Conservation (phyloP, 2,329 filamentous ascomycete genomes). For the Niveomyces coronatus region DNA sequence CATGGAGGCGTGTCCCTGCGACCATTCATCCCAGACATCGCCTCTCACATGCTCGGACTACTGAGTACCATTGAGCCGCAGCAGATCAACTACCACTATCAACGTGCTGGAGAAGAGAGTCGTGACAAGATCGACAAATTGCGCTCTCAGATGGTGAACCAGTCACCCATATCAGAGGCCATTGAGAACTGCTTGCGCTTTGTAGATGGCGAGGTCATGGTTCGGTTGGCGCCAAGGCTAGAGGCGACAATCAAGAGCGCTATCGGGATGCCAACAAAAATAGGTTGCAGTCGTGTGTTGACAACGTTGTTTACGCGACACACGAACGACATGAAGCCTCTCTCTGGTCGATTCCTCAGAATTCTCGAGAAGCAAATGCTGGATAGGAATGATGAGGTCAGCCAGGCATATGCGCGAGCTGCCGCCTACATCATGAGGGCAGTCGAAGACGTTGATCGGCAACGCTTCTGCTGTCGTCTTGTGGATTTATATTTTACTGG, state of each 20-base stretch:
- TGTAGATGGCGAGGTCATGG: conserved; percentile 70
- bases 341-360: conserved; percentile 66
- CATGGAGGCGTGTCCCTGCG: conserved; percentile 70
- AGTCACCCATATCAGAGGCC: conserved; percentile 83
- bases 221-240: conserved; percentile 58
- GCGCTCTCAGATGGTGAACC: conserved; percentile 69
- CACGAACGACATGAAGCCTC: conserved; percentile 60
- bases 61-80: conserved; percentile 85
- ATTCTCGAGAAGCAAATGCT: conserved; percentile 71
- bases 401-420: conserved; percentile 75
- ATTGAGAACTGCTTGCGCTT: conserved; percentile 83
- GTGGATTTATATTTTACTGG: conserved; percentile 69
- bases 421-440: conserved; percentile 72
- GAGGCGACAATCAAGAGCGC: conserved; percentile 74
- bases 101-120: conserved; percentile 78
- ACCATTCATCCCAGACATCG: conserved; percentile 70
- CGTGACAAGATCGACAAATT: conserved; percentile 85
- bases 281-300: conserved; percentile 78
- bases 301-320: conserved; percentile 77
- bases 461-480: conserved; percentile 40
- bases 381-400: conserved; percentile 90
- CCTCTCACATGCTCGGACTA: conserved; percentile 70
- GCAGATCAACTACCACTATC: conserved; percentile 82
- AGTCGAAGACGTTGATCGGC: conserved; percentile 37
- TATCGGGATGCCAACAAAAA: conserved; percentile 86